phyloP scores from a whole-genome alignment of 2,329 filamentous ascomycete species.

The Elsinoe ampelina region DNA sequence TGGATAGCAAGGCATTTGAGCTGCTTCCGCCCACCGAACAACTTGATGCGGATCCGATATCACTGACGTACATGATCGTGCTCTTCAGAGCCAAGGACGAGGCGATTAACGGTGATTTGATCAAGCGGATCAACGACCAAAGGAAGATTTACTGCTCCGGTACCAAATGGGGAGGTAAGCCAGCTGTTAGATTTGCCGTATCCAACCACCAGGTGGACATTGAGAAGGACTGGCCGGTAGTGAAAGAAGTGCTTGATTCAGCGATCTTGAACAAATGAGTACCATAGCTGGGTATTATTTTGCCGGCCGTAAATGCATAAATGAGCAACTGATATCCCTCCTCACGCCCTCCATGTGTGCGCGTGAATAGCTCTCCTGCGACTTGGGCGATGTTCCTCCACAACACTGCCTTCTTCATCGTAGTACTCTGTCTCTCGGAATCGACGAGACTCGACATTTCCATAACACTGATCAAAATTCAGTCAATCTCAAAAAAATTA shows the following conservation, averaged over 20 bases:
- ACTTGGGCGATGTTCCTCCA: neutral
- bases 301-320: constrained; percentile 2
- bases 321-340: neutral
- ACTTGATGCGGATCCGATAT: constrained; percentile 31
- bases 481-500: constrained; percentile 8
- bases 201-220: constrained; percentile 71
- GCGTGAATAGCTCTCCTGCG: neutral
- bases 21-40: constrained; percentile 45
- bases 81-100: constrained; percentile 65
- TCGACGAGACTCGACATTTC: neutral
- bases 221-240: constrained; percentile 55
- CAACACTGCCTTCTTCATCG: neutral
- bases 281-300: neutral
- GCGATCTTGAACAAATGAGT: constrained; percentile 6
- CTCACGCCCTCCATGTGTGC: constrained; percentile 1
- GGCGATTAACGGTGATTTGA: constrained; percentile 55
- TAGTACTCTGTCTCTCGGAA: neutral
- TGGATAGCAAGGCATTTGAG: constrained; percentile 53
- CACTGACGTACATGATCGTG: constrained; percentile 59
- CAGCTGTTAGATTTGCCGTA: constrained; percentile 68
- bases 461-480: neutral
- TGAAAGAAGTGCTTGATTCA: constrained; percentile 53
- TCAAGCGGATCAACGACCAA: constrained; percentile 61
- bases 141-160: constrained; percentile 74
- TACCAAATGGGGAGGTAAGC: constrained; percentile 63